Conservation (phyloP, 257 asterid species). For the Fraxinus cuspidata region DNA sequence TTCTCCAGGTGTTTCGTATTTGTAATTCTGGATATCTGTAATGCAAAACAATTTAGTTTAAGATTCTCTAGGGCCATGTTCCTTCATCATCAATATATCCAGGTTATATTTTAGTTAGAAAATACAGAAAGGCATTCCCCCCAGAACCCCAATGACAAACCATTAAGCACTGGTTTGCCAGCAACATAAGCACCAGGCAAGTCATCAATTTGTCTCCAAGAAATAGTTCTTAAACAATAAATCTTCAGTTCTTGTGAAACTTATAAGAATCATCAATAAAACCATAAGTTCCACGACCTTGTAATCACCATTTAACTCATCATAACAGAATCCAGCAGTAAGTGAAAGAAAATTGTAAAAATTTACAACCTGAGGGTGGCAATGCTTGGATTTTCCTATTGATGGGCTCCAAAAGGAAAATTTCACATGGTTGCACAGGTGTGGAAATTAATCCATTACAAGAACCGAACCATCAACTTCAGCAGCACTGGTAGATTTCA, state of each 20-base stretch:
- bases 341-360: background rate
- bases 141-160: no score
- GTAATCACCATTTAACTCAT: slow-evolving; percentile 29
- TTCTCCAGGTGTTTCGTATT: no score
- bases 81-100: no score
- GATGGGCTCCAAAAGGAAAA: slow-evolving; percentile 31
- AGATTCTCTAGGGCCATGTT: no score
- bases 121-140: no score
- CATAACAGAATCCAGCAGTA: slow-evolving; percentile 28
- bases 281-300: slow-evolving; percentile 23
- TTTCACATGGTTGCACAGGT: background rate
- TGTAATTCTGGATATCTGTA: no score
- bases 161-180: slow-evolving; percentile 19
- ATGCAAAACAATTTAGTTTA: no score
- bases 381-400: slow-evolving; percentile 12
- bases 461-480: slow-evolving; percentile 29
- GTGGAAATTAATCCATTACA: slow-evolving; percentile 35
- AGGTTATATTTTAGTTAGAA: no score
- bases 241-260: slow-evolving; percentile 1
- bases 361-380: slow-evolving; percentile 25
- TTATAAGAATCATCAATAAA: no score
- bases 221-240: slow-evolving; percentile 24
- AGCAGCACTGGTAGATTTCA: background rate
- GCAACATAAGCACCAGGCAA: slow-evolving; percentile 26
- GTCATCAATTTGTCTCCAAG: slow-evolving; percentile 26